A percentile compares a stretch with the other conserved stretches of the same genome.
phyloP scores from a whole-genome alignment of 495 filamentous ascomycete species.

The Gamarada debralockiae region DNA sequence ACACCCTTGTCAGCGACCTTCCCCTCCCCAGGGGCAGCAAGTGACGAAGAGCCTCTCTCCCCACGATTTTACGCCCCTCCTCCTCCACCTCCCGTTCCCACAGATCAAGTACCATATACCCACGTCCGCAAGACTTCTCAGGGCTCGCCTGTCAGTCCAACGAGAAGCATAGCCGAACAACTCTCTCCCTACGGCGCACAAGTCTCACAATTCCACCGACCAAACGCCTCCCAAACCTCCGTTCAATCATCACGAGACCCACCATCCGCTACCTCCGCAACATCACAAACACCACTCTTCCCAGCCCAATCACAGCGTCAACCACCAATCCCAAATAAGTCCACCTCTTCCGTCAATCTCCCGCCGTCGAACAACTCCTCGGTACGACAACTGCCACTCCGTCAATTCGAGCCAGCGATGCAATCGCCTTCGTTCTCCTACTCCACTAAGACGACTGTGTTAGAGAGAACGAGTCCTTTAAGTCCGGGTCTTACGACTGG shows the following conservation, averaged over 20 bases:
- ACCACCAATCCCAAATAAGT: neutral
- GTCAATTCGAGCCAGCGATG: slow-evolving; percentile 54
- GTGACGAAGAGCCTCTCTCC: slow-evolving; percentile 46
- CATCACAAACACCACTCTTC: slow-evolving; percentile 18
- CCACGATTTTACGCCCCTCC: slow-evolving; percentile 44
- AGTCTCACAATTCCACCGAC: neutral
- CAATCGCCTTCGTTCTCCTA: slow-evolving; percentile 36
- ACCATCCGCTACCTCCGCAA: slow-evolving; percentile 15
- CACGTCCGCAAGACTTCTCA: slow-evolving; percentile 14
- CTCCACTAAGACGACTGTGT: slow-evolving; percentile 72
- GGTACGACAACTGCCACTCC: slow-evolving; percentile 53
- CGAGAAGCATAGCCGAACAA: slow-evolving; percentile 20
- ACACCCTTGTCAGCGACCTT: slow-evolving; percentile 51
- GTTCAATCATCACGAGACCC: slow-evolving; percentile 10
- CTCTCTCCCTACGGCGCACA: slow-evolving; percentile 7
- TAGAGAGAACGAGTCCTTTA: slow-evolving; percentile 56
- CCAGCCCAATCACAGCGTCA: neutral
- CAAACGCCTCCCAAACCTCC: slow-evolving; percentile 16
- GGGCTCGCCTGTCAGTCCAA: slow-evolving; percentile 14
- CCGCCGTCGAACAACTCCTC: slow-evolving; percentile 28
- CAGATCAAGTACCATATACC: slow-evolving; percentile 36
- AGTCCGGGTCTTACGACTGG: slow-evolving; percentile 42
- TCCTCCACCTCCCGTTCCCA: slow-evolving; percentile 42
- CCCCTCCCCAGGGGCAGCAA: slow-evolving; percentile 33
- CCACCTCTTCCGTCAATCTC: slow-evolving; percentile 20